Evolutionary conservation across 257 asterid species (phyloP).

Genomic region (Solanum ahanhuiri): DNA sequence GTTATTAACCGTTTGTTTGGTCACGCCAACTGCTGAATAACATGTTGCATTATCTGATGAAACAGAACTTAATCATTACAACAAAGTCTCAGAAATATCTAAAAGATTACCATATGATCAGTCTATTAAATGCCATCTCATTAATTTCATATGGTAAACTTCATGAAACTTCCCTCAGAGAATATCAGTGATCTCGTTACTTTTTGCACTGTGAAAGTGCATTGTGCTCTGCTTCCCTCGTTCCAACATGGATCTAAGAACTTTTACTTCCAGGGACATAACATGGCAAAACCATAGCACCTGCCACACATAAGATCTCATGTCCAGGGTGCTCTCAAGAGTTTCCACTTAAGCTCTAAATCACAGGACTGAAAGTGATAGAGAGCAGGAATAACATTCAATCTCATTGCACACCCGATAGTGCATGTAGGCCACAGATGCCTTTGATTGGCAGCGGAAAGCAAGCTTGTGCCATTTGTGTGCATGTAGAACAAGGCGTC

Average conservation of each 20-base stretch:
- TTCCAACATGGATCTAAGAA: not conserved
- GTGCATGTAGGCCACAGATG: not conserved
- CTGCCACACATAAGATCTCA: not conserved
- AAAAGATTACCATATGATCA: not conserved
- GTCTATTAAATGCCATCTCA: not conserved
- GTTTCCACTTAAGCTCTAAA: not conserved
- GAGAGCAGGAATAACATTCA: not conserved
- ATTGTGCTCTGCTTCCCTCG: not conserved
- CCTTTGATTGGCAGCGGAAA: not conserved
- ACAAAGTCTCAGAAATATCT: not conserved
- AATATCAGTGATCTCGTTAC: not conserved
- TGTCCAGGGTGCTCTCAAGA: not conserved
- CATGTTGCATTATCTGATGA: not conserved
- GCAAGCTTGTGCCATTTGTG: not conserved
- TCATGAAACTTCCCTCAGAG: not conserved
- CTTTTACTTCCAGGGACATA: not conserved
- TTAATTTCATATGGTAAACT: not conserved
- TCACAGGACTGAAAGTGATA: not conserved
- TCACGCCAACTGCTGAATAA: not conserved
- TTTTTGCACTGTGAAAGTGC: slow-evolving; percentile 14
- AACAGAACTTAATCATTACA: not conserved
- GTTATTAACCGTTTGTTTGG: not conserved
- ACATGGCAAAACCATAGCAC: not conserved
- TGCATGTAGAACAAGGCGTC: not conserved
- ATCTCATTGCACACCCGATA: not conserved